A percentile compares a stretch with the other conserved stretches of the same genome.
phyloP scores from a whole-genome alignment of 202 grass and related monocot species.

The Panicum virgatum region DNA sequence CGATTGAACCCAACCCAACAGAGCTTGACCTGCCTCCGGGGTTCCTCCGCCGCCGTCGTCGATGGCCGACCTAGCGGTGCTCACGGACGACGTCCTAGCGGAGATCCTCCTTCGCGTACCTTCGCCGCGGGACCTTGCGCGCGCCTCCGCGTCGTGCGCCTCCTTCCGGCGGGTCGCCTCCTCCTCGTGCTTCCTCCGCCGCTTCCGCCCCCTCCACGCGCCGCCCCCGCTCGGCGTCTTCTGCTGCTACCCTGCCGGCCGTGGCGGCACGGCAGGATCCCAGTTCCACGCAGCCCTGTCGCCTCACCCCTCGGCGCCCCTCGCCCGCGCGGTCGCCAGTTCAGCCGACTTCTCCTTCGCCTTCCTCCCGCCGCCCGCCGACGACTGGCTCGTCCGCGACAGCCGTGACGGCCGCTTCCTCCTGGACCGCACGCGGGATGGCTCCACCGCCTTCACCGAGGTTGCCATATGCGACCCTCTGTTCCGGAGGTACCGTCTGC shows the following conservation, averaged over 20 bases:
- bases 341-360: slow-evolving; percentile 42
- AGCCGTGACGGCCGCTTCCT: slow-evolving; percentile 35
- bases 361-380: slow-evolving; percentile 30
- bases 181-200: slow-evolving; percentile 33
- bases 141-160: slow-evolving; percentile 7
- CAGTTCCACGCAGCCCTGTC: slow-evolving; percentile 21
- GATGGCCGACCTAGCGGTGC: slow-evolving; percentile 14
- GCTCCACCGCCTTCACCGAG: slow-evolving; percentile 37
- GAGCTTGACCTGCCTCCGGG: neutral
- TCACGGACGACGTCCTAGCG: slow-evolving; percentile 36
- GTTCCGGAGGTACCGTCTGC: slow-evolving; percentile 34
- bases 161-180: slow-evolving; percentile 38
- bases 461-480: slow-evolving; percentile 42
- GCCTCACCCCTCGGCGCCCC: neutral
- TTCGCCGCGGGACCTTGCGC: slow-evolving; percentile 1
- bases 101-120: slow-evolving; percentile 32
- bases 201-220: slow-evolving; percentile 28
- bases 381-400: slow-evolving; percentile 49
- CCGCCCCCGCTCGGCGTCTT: slow-evolving; percentile 37
- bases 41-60: neutral
- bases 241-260: slow-evolving; percentile 3
- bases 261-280: neutral
- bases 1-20: too few relatives aligned
- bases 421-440: slow-evolving; percentile 32
- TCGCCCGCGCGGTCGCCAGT: neutral